These are phyloP conservation scores for Rhododendron vialii DNA, from an alignment of 148 eudicot species.

Conservation along the genomic window DNA sequence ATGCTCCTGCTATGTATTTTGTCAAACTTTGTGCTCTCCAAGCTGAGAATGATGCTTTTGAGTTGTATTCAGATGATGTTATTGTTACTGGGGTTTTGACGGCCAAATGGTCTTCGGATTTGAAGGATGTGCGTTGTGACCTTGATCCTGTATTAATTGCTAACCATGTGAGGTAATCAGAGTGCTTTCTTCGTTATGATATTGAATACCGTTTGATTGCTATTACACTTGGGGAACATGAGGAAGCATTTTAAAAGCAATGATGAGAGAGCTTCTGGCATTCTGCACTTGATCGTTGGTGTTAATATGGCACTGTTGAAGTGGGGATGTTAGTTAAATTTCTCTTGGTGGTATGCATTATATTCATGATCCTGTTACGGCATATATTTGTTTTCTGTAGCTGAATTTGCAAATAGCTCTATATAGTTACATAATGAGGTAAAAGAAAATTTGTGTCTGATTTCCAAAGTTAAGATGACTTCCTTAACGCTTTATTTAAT, in stretches of 20 bases:
- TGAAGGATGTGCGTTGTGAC: conserved; percentile 91
- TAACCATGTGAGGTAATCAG: conserved; percentile 54
- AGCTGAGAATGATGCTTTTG: neutral
- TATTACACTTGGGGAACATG: neutral
- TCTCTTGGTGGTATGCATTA: neutral
- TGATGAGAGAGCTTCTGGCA: neutral
- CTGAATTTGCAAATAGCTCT: neutral
- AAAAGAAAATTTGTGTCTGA: neutral
- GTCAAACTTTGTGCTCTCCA: neutral
- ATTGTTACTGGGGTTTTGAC: conserved; percentile 80
- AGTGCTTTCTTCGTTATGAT: neutral
- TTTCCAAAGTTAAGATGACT: neutral
- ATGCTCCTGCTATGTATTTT: neutral
- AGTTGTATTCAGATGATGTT: conserved; percentile 56
- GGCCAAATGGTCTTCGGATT: conserved; percentile 86
- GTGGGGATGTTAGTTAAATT: neutral
- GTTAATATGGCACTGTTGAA: neutral
- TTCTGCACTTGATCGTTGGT: neutral
- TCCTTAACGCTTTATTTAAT: neutral
- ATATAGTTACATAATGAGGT: neutral
- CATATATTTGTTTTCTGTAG: neutral
- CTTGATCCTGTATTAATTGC: conserved; percentile 90
- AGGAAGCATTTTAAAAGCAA: conserved; percentile 1
- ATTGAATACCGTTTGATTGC: neutral
- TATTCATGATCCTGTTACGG: neutral